Percentiles rank a stretch among this genome's conserved stretches.
Evolutionary conservation across 2,329 filamentous ascomycete species (phyloP).

Genomic region (Pseudogymnoascus sp.): DNA sequence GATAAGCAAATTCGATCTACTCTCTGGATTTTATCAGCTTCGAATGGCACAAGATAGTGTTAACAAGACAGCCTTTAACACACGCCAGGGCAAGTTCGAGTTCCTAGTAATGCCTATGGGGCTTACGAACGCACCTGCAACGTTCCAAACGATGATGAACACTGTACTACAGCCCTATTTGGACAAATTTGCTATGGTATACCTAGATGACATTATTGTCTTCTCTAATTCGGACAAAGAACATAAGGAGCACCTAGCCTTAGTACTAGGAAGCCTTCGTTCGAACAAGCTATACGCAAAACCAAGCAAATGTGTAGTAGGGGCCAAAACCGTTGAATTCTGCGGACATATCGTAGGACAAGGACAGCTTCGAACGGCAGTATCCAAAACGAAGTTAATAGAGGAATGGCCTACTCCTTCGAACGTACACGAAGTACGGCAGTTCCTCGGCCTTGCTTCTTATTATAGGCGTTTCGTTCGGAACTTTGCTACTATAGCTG

Average conservation of each 20-base stretch:
- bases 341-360: slow-evolving; percentile 14
- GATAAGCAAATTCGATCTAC: no score
- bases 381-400: slow-evolving; percentile 13
- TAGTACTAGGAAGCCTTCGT: slow-evolving; percentile 4
- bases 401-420: slow-evolving; percentile 15
- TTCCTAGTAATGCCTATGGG: slow-evolving; percentile 27
- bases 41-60: no score
- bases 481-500: slow-evolving; percentile 15
- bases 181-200: slow-evolving; percentile 16
- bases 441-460: slow-evolving; percentile 26
- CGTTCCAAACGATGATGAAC: slow-evolving; percentile 26
- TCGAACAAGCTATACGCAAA: slow-evolving; percentile 5
- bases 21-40: no score
- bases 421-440: slow-evolving; percentile 19
- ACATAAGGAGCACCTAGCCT: slow-evolving; percentile 14
- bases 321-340: slow-evolving; percentile 14
- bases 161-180: slow-evolving; percentile 12
- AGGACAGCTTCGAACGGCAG: slow-evolving; percentile 14
- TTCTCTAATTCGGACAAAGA: slow-evolving; percentile 17
- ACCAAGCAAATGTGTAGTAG: slow-evolving; percentile 15
- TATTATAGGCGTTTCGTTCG: slow-evolving; percentile 28
- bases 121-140: slow-evolving; percentile 14
- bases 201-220: slow-evolving; percentile 27
- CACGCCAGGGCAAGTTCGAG: slow-evolving; percentile 27
- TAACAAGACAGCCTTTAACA: slow-evolving; percentile 27